A percentile compares a stretch with the other conserved stretches of the same genome.
Conservation (phyloP, 345 rosid species). For the Microthlaspi erraticum region DNA sequence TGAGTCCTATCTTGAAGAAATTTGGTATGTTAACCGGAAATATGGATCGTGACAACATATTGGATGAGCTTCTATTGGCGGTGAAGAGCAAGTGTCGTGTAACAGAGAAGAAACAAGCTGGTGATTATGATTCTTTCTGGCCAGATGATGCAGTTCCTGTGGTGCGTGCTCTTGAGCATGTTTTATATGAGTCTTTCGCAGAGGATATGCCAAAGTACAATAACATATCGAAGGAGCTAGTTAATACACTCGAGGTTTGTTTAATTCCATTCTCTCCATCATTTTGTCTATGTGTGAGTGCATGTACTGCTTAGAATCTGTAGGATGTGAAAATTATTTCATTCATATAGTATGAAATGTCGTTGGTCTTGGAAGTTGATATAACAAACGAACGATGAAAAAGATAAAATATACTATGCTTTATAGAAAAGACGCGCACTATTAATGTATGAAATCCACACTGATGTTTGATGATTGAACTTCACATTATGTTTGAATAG, state of each 20-base stretch:
- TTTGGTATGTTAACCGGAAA: constrained; percentile 61
- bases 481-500: too few species aligned
- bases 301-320: not conserved
- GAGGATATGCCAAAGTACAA: constrained; percentile 72
- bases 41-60: constrained; percentile 63
- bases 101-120: constrained; percentile 36
- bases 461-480: too few species aligned
- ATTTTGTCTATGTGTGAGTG: not conserved
- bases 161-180: constrained; percentile 68
- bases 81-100: constrained; percentile 26
- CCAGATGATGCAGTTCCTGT: constrained; percentile 69
- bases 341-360: not conserved
- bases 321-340: not conserved
- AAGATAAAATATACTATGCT: not conserved
- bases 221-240: constrained; percentile 65
- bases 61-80: constrained; percentile 73
- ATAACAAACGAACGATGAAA: not conserved
- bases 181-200: constrained; percentile 57
- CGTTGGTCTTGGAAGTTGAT: not conserved
- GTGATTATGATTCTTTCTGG: constrained; percentile 49
- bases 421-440: not conserved
- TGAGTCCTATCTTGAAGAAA: constrained; percentile 45
- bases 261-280: not conserved
- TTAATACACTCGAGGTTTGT: constrained; percentile 68
- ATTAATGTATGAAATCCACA: too few species aligned